Base-by-base conservation (phyloP, 2,329 filamentous ascomycete genomes). In the Fusarium nygamai region DNA sequence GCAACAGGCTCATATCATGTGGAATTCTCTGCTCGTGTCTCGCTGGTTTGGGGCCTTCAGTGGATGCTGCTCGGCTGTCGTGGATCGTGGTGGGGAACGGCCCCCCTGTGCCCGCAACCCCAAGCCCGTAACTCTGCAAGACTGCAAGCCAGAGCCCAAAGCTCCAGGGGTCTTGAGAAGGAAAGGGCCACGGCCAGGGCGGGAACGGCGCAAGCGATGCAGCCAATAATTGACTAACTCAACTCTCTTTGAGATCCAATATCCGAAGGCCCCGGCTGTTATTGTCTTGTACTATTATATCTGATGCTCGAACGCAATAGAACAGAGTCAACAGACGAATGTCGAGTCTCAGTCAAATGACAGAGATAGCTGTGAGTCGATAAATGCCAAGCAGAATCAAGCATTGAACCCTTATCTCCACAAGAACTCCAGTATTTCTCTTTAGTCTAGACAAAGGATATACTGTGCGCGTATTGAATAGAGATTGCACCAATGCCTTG, bases 31-130 rank as follows among this genome's bases (percentile, higher is more conserved):
- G 38, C 38, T 54, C 51, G 58, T 53, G 50, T 68, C 64, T 63
- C 47, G 44, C 46, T 58, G 36, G 34, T 46, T 50, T 51, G n/a
- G 33, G 27, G 46, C 51, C 22, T 31, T 47, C 50, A 57, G 64
- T 67, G 65, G 63, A 66, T 38, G 47, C 50, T 53, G 51, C 31
- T 70, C 67, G 66, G 67, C 38, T 66, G 60, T 54, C 61, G 60
- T 73, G 61, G 66, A 73, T 63, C 51, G 69, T 56, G 44, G 67
- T 71, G 67, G 67, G 54, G 53, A 60, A 41, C 33, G 16, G 20
- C n/a, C 71, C 70, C 58, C 58, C 67, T 73, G 71, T 69, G 64
- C 61, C 67, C 74, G 73, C 66, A 76, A 75, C 63, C 72, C 58
- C 71, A 64, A 76, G 73, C 63, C 71, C 71, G 50, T 60, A 64